These are phyloP conservation scores for Claviceps citrina DNA, from an alignment of 2,329 filamentous ascomycete genomes.

Conservation along the genomic window DNA sequence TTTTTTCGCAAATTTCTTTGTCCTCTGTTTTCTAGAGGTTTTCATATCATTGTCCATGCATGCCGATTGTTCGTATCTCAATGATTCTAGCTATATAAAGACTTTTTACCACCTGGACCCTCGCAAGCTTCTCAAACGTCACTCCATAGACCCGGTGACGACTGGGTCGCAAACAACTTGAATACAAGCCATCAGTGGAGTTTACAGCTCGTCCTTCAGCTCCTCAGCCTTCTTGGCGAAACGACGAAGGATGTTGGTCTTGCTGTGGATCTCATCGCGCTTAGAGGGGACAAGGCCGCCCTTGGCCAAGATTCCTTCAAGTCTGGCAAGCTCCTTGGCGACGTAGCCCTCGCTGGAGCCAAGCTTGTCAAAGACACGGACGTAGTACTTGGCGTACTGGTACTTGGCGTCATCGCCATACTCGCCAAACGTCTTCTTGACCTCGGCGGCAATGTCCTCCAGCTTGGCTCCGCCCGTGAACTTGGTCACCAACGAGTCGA, in stretches of 20 bases:
- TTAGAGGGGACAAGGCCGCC: constrained; percentile 73
- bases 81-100: background rate
- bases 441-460: constrained; percentile 50
- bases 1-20: background rate
- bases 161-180: background rate
- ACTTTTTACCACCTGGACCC: background rate
- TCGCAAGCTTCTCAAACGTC: background rate
- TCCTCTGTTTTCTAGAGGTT: background rate
- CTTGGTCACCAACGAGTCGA: constrained; percentile 64
- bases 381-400: constrained; percentile 87
- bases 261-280: constrained; percentile 71
- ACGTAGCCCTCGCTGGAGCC: constrained; percentile 62
- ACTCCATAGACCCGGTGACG: background rate
- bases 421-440: constrained; percentile 52
- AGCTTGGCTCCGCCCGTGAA: constrained; percentile 49
- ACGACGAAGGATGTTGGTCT: constrained; percentile 74
- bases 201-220: constrained; percentile 37
- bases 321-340: constrained; percentile 68
- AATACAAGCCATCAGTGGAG: background rate
- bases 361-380: constrained; percentile 79
- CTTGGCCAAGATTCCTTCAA: constrained; percentile 71
- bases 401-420: constrained; percentile 47
- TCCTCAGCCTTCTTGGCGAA: constrained; percentile 43
- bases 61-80: background rate
- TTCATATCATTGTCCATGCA: background rate